These are phyloP conservation scores for Macrophomina phaseolina DNA, from an alignment of 2,329 filamentous ascomycete species.

Conservation along the genomic window DNA sequence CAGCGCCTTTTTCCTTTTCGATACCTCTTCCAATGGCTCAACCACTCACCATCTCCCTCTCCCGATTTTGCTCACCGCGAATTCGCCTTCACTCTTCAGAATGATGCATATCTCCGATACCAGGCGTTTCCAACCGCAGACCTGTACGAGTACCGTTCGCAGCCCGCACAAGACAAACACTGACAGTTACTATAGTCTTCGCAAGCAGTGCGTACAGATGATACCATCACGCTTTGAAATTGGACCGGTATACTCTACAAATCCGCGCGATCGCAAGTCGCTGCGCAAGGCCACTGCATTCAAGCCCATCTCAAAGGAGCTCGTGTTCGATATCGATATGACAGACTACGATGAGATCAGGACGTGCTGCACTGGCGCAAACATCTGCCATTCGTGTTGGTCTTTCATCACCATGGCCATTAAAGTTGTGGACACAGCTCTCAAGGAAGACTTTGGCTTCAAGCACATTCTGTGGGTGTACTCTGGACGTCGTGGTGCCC, in stretches of 20 bases:
- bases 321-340: constrained; percentile 99
- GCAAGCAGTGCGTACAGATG: constrained; percentile 86
- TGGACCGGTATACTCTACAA: constrained; percentile 93
- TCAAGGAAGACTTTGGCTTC: constrained; percentile 95
- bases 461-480: constrained; percentile 98
- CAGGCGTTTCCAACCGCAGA: constrained; percentile 77
- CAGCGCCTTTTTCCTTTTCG: constrained; percentile 94
- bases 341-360: constrained; percentile 98
- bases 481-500: constrained; percentile 91
- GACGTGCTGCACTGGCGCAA: constrained; percentile 91
- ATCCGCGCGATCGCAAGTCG: constrained; percentile 91
- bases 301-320: constrained; percentile 85
- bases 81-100: constrained; percentile 93
- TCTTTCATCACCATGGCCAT: constrained; percentile 97
- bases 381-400: constrained; percentile 95
- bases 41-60: constrained; percentile 84
- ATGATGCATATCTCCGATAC: constrained; percentile 91
- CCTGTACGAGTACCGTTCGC: constrained; percentile 48
- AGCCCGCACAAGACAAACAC: not conserved
- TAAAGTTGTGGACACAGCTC: constrained; percentile 83
- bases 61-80: constrained; percentile 92
- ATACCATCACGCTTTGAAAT: constrained; percentile 97
- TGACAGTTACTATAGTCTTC: constrained; percentile 61
- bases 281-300: constrained; percentile 81
- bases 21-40: constrained; percentile 96